Percentiles rank a stretch among this genome's conserved stretches.
Evolutionary conservation across 192 early-diverging fungal genomes (phyloP).

Genomic region (Allomyces macrogynus): DNA sequence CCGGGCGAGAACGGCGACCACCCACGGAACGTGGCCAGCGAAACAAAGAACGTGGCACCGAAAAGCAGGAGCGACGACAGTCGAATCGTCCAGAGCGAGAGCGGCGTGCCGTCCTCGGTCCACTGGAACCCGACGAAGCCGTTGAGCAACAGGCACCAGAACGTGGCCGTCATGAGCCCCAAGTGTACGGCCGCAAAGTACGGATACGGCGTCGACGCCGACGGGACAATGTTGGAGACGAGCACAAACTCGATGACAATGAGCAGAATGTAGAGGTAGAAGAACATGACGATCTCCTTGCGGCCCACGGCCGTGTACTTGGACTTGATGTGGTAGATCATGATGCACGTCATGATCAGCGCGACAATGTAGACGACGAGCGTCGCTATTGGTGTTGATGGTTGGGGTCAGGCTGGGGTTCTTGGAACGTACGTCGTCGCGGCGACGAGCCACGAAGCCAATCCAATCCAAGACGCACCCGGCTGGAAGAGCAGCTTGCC

Average conservation of each 20-base stretch:
- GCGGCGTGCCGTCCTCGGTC: conserved; percentile 82
- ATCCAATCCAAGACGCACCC: conserved; percentile 8
- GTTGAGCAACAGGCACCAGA: conserved; percentile 85
- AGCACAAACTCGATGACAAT: conserved; percentile 75
- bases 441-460: too few relatives aligned
- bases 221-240: conserved; percentile 81
- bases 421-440: too few relatives aligned
- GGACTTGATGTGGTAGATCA: conserved; percentile 93
- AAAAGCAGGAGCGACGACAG: conserved; percentile 65
- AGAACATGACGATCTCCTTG: conserved; percentile 97
- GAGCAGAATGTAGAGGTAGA: conserved; percentile 80
- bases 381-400: conserved; percentile 31
- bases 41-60: conserved; percentile 49
- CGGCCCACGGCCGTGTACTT: conserved; percentile 99
- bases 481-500: conserved; percentile 81
- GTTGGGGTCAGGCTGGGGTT: neutral
- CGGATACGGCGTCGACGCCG: conserved; percentile 51
- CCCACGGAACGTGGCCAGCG: conserved; percentile 61
- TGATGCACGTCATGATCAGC: conserved; percentile 86
- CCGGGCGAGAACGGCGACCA: conserved; percentile 34
- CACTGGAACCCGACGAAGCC: conserved; percentile 94
- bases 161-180: conserved; percentile 60
- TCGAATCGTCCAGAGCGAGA: conserved; percentile 88
- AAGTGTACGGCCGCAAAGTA: conserved; percentile 70
- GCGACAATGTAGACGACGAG: conserved; percentile 84